These are phyloP conservation scores for Hymenochaete sp. DNA, from an alignment of 1,284 basidiomycete species.

Conservation along the genomic window DNA sequence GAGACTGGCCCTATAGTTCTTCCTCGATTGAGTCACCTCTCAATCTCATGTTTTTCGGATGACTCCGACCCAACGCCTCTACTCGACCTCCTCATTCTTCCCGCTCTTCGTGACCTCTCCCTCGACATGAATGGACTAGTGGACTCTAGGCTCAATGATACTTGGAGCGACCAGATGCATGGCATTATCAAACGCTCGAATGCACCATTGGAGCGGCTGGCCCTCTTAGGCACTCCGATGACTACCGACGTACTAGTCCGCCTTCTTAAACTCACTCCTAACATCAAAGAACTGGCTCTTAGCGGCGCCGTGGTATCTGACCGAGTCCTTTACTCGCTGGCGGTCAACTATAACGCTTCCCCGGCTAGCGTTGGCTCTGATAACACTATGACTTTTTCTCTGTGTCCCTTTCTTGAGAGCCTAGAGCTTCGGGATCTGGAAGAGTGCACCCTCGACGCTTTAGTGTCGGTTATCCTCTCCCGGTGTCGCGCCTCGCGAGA, in stretches of 20 bases:
- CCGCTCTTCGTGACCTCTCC: slow-evolving; percentile 6
- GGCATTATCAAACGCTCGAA: slow-evolving; percentile 4
- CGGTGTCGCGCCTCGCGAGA: not conserved
- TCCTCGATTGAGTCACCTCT: slow-evolving; percentile 1
- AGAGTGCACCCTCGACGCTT: slow-evolving; percentile 1
- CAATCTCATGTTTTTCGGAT: slow-evolving; percentile 11
- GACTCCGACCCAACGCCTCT: slow-evolving; percentile 10
- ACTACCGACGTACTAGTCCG: slow-evolving; percentile 4
- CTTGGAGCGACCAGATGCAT: slow-evolving; percentile 5
- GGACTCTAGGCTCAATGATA: slow-evolving; percentile 3
- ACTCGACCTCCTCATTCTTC: slow-evolving; percentile 7
- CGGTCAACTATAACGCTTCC: not conserved
- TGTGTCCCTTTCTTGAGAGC: slow-evolving; percentile 6
- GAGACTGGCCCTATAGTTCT: slow-evolving; percentile 1
- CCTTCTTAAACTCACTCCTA: not conserved
- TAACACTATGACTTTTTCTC: not conserved
- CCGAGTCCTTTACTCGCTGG: slow-evolving; percentile 1
- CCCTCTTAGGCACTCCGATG: slow-evolving; percentile 9
- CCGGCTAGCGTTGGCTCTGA: too few species aligned
- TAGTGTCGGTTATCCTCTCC: not conserved
- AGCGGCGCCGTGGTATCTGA: slow-evolving; percentile 9
- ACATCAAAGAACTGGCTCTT: slow-evolving; percentile 1
- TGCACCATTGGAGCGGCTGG: slow-evolving; percentile 1
- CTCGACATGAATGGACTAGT: slow-evolving; percentile 12
- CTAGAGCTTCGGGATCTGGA: slow-evolving; percentile 9